Conservation (phyloP, 2,329 filamentous ascomycete genomes). For the Aureobasidium zeae region DNA sequence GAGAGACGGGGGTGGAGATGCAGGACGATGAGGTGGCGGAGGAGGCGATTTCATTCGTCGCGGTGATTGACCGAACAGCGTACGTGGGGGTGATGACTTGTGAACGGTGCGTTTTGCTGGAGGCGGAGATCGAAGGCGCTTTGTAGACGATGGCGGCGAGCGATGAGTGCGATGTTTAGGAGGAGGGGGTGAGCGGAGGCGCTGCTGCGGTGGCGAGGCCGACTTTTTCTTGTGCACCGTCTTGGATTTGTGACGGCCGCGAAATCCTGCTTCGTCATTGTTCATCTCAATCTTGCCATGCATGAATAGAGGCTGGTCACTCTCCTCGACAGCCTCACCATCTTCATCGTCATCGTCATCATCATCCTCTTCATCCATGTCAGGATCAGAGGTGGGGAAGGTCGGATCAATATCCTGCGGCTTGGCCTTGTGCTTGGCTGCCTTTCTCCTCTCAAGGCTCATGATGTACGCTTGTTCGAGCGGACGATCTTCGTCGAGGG, state of each 20-base stretch:
- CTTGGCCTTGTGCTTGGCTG: conserved; percentile 68
- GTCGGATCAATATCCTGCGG: conserved; percentile 98
- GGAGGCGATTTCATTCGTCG: conserved; percentile 45
- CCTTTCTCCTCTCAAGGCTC: conserved; percentile 69
- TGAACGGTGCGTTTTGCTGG: conserved; percentile 25
- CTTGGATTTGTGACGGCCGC: conserved; percentile 28
- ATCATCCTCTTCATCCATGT: conserved; percentile 66
- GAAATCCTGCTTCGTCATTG: conserved; percentile 46
- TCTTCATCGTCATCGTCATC: conserved; percentile 47
- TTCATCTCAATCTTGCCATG: conserved; percentile 54
- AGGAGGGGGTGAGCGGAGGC: conserved; percentile 42
- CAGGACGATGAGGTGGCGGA: conserved; percentile 31
- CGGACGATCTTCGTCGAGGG: conserved; percentile 86
- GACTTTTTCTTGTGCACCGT: conserved; percentile 30
- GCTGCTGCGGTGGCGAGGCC: conserved; percentile 51
- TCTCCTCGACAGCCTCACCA: conserved; percentile 41
- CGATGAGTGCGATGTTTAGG: conserved; percentile 25
- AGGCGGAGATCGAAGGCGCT: conserved; percentile 24
- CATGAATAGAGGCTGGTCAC: conserved; percentile 60
- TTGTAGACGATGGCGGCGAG: conserved; percentile 35
- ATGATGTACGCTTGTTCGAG: conserved; percentile 90
- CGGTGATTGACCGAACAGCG: conserved; percentile 62
- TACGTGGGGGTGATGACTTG: conserved; percentile 33
- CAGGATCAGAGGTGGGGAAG: conserved; percentile 88
- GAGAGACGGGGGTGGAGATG: conserved; percentile 59